Base-by-base conservation (phyloP, 805 yeast genomes). In the Zygotorulaspora florentina region DNA sequence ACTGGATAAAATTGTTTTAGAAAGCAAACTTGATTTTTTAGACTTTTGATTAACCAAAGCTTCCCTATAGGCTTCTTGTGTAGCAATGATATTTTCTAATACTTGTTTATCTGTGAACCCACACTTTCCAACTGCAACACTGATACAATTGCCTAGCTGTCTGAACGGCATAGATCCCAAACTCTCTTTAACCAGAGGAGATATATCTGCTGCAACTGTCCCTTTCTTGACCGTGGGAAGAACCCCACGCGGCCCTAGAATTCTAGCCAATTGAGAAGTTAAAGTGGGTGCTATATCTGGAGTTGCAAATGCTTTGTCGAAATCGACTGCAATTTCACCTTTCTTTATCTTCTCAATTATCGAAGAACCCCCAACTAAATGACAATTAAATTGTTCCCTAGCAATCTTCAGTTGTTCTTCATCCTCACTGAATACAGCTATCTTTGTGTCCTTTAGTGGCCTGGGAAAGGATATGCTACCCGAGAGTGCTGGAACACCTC, bases 171-270 rank as follows among this genome's bases (percentile, higher is more conserved):
- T 73, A 34, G 86, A 77, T 26, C 93, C 93, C 36, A 80, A 67
- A 40, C 81, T 79, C 8, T 72, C 68, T 30, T 65, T 59, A 48
- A 90, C 73, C 47, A 83, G 67, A 7, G 65, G 64, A 16, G 69
- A 70, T 26, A 88, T 68, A 56, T 88, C 80, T n/a, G 78, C 76
- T 1, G 84, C 70, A 8, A 91, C 93, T 1, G 96, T 89, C 13
- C 96, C 96, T 61, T 81, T 85, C 69, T 88, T 89, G 11, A 77
- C 81, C 36, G 77, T 76, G 39, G 99, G 98, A 86, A 90, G 83
- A 55, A 93, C 74, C 18, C 95, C 96, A 59, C 75, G 80, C 27
- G 96, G 95, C 47, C 98, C 98, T 56, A 93, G 74, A 9, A 76
- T 70, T 59, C 89, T 79, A n/a, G 93, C 96, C 17, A 87, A 70